A percentile compares a stretch with the other conserved stretches of the same genome.
Evolutionary conservation across 2,329 filamentous ascomycete species (phyloP).

Genomic region (Zymoseptoria crescenta): DNA sequence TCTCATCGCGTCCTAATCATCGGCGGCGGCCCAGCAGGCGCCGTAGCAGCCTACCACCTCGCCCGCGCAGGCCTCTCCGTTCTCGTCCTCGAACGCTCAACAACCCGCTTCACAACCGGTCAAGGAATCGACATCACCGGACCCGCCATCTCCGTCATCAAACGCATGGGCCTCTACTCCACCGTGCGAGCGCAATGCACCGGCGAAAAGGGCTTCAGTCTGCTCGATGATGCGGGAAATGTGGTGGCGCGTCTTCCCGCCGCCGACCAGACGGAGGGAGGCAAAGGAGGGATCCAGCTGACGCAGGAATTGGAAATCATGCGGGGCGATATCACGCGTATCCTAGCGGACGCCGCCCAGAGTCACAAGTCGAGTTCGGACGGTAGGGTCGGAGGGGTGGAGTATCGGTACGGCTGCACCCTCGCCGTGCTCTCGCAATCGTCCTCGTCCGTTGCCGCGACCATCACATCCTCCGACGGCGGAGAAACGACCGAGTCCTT

Average conservation of each 20-base stretch:
- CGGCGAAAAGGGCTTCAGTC: constrained; percentile 20
- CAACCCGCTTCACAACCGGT: constrained; percentile 13
- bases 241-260: constrained; percentile 10
- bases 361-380: not conserved
- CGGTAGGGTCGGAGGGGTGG: constrained; percentile 2
- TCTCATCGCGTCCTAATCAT: not conserved
- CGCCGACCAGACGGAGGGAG: not conserved
- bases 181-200: constrained; percentile 20
- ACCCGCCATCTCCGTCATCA: constrained; percentile 18
- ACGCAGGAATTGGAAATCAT: constrained; percentile 29
- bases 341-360: constrained; percentile 32
- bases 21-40: constrained; percentile 26
- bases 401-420: constrained; percentile 12
- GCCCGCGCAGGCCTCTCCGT: constrained; percentile 22
- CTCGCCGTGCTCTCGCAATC: constrained; percentile 7
- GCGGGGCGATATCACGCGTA: constrained; percentile 42
- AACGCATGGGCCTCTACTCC: constrained; percentile 22
- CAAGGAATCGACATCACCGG: constrained; percentile 27
- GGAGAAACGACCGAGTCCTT: constrained; percentile 3
- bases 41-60: constrained; percentile 31
- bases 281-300: not conserved
- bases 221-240: constrained; percentile 22
- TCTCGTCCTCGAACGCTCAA: constrained; percentile 12
- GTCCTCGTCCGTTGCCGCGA: constrained; percentile 8
- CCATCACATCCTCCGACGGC: constrained; percentile 1